Evolutionary conservation across 768 basidiomycete species (phyloP), one percentile per base, ranked within the genome.

Genomic region (Clitopilus hobsonii): DNA sequence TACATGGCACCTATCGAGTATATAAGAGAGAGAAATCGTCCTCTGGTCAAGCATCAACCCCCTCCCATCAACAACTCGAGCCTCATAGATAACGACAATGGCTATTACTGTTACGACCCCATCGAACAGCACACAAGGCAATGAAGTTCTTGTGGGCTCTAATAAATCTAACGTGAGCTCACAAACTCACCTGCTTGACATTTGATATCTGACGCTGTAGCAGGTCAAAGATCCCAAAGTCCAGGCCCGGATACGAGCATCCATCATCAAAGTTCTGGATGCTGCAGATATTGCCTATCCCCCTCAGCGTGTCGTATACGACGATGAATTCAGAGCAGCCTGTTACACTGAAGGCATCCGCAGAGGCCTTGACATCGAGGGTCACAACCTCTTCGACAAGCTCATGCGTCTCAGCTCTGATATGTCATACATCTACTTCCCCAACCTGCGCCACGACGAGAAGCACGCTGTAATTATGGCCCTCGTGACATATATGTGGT

Each of bases 401-500:
- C 68, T 60, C 47, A 56, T 71, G 28, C 58, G 56, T 11, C 57
- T 56, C 6, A 69, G 66, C 2, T 58, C 62, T 26, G 38, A 57
- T 22, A 71, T 63, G 32, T 55, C 58, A 14, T 47, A 41, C 8
- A 62, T 32, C 1, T 56, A 62, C 2, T 64, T 63, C 18, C 49
- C 32, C 11, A 71, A 72, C 52, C 55, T 71, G n/a, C 28, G 26
- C 13, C 49, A 61, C 57, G 49, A 60, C 56, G 53, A 67, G 38
- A 63, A 60, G 6, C 61, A 61, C 52, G 60, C 38, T 6, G 38
- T 69, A 10, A 58, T 65, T 56, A 66, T 74, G 36, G 68, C 71
- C 1, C 61, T 74, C 20, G 72, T 65, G 56, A 75, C 74, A 1
- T 63, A 70, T 0, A 66, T 66, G 45, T 48, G 61, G 20, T 67